phyloP scores from a whole-genome alignment of 2,329 filamentous ascomycete species.

The Epichloe gansuensis region DNA sequence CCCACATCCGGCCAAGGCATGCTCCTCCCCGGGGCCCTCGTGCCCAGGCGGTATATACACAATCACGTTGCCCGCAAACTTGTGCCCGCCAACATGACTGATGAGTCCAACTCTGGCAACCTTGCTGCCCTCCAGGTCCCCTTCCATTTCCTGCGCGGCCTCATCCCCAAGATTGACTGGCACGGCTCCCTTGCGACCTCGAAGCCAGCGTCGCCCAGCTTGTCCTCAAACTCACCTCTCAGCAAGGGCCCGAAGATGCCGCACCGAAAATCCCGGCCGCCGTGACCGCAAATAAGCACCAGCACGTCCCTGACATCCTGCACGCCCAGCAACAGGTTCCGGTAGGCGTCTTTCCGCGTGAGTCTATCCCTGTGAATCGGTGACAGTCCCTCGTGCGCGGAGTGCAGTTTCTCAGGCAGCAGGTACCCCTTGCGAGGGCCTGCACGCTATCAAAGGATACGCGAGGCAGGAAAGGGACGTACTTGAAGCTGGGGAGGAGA shows the following conservation, averaged over 20 bases:
- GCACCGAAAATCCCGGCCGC: slow-evolving; percentile 68
- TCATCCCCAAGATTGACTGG: slow-evolving; percentile 15
- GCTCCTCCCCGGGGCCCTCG: slow-evolving; percentile 25
- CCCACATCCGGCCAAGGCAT: slow-evolving; percentile 56
- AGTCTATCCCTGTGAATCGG: slow-evolving; percentile 43
- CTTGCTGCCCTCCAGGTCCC: slow-evolving; percentile 8
- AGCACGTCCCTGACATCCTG: slow-evolving; percentile 53
- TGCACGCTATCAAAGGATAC: slow-evolving; percentile 43
- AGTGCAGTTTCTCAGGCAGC: slow-evolving; percentile 49
- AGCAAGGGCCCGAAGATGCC: slow-evolving; percentile 69
- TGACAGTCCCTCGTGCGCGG: slow-evolving; percentile 46
- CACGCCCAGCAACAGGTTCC: slow-evolving; percentile 40
- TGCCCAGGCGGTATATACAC: slow-evolving; percentile 57
- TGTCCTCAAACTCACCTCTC: slow-evolving; percentile 53
- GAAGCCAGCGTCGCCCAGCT: slow-evolving; percentile 39
- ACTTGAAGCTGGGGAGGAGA: slow-evolving; percentile 73
- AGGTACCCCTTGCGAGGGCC: slow-evolving; percentile 51
- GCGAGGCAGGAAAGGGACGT: slow-evolving; percentile 59
- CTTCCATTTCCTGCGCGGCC: slow-evolving; percentile 10
- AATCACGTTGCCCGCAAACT: slow-evolving; percentile 76
- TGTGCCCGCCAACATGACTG: slow-evolving; percentile 75
- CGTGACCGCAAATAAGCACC: slow-evolving; percentile 85
- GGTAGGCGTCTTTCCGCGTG: slow-evolving; percentile 39
- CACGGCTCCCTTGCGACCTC: slow-evolving; percentile 33
- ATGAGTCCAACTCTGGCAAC: slow-evolving; percentile 56